Conservation (phyloP, 2,329 filamentous ascomycete species). For the Uncinocarpus reesii region DNA sequence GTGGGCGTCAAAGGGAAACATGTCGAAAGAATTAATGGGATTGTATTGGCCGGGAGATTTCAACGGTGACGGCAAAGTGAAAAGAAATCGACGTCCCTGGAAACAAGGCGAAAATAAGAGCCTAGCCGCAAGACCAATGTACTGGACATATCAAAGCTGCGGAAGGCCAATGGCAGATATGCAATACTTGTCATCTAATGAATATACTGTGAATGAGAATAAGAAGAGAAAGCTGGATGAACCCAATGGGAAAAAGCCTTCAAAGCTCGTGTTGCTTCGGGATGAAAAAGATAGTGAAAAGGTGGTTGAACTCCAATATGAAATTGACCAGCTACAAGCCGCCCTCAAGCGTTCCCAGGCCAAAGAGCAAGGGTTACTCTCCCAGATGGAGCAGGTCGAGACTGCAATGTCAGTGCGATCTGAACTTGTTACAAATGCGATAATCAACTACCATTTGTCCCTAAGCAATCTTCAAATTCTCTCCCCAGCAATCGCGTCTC, state of each 20-base stretch:
- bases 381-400: conserved; percentile 14
- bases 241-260: background rate
- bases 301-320: conserved; percentile 13
- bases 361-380: conserved; percentile 10
- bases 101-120: conserved; percentile 8
- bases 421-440: conserved; percentile 13
- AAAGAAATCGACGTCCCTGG: conserved; percentile 13
- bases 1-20: conserved; percentile 12
- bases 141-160: conserved; percentile 12
- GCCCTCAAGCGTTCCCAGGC: conserved; percentile 13
- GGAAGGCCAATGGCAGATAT: conserved; percentile 14
- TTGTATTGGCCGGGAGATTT: conserved; percentile 15
- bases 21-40: conserved; percentile 13
- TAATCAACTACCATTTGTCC: conserved; percentile 15
- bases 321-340: conserved; percentile 12
- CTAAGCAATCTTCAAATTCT: conserved; percentile 12
- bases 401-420: conserved; percentile 13
- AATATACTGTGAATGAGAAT: background rate
- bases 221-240: conserved; percentile 6
- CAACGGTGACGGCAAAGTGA: conserved; percentile 14
- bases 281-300: conserved; percentile 12
- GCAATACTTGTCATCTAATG: background rate
- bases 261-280: conserved; percentile 12
- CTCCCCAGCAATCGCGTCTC: conserved; percentile 11
- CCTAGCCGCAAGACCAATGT: background rate